A percentile compares a stretch with the other conserved stretches of the same genome.
Evolutionary conservation across 495 filamentous ascomycete species (phyloP).

Genomic region (Aspergillus mulundensis): DNA sequence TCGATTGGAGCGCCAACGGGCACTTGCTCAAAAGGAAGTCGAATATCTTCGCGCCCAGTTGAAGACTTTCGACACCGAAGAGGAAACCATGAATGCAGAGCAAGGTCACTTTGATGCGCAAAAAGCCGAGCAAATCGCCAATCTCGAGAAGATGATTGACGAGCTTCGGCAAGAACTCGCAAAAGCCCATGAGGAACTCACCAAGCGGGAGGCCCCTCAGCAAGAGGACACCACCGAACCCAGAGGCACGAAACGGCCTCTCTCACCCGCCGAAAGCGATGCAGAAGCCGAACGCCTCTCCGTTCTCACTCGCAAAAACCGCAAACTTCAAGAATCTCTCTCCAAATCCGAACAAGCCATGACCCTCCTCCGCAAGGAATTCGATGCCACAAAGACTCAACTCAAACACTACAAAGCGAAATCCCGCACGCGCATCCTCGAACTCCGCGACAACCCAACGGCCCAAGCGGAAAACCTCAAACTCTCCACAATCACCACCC

Average conservation of each 20-base stretch:
- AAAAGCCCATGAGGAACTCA: slow-evolving; percentile 65
- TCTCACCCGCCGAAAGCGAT: slow-evolving; percentile 61
- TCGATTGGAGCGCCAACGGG: slow-evolving; percentile 80
- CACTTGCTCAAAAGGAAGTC: slow-evolving; percentile 83
- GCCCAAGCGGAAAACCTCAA: slow-evolving; percentile 78
- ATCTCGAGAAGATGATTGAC: slow-evolving; percentile 83
- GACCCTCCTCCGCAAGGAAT: slow-evolving; percentile 67
- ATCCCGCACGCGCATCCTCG: slow-evolving; percentile 78
- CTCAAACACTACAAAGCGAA: slow-evolving; percentile 66
- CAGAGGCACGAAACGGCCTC: slow-evolving; percentile 38
- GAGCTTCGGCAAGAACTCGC: slow-evolving; percentile 82
- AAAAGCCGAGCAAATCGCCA: slow-evolving; percentile 69
- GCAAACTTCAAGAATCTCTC: slow-evolving; percentile 74
- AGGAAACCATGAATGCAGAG: slow-evolving; percentile 70
- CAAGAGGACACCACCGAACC: slow-evolving; percentile 30
- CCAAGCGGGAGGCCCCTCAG: slow-evolving; percentile 50
- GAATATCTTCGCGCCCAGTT: slow-evolving; percentile 90
- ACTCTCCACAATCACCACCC: slow-evolving; percentile 64
- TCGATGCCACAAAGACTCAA: slow-evolving; percentile 66
- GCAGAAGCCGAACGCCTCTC: slow-evolving; percentile 74
- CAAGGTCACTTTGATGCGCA: slow-evolving; percentile 68
- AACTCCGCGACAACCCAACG: slow-evolving; percentile 86
- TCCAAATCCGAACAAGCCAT: slow-evolving; percentile 61
- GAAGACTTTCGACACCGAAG: slow-evolving; percentile 86
- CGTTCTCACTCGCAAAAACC: slow-evolving; percentile 76